These are phyloP conservation scores for Sclerospora graminicola DNA, from an alignment of 352 stramenopile genomes.

Conservation along the genomic window DNA sequence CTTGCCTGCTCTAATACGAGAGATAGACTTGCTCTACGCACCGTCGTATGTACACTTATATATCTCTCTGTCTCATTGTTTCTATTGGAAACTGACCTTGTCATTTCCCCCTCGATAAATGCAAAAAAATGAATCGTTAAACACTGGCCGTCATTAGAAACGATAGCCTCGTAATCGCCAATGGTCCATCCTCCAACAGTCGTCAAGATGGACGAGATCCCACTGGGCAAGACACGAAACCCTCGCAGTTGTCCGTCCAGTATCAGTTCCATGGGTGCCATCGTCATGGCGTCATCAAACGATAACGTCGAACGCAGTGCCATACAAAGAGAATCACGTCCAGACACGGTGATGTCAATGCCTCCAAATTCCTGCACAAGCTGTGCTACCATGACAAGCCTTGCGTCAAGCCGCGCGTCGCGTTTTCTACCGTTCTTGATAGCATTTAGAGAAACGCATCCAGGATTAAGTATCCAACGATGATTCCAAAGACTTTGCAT, in stretches of 20 bases:
- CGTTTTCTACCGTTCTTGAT: not conserved
- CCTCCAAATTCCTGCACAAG: conserved; percentile 8
- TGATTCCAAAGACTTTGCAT: conserved; percentile 9
- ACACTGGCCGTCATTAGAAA: conserved; percentile 2
- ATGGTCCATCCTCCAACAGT: conserved; percentile 7
- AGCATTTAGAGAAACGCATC: conserved; percentile 3
- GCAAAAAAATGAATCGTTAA: not conserved
- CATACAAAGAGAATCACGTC: not conserved
- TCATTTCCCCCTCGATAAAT: not conserved
- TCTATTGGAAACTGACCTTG: not conserved
- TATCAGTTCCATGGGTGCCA: conserved; percentile 12
- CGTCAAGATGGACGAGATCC: conserved; percentile 7
- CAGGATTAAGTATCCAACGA: conserved; percentile 15
- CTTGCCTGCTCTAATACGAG: not conserved
- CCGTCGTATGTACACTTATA: not conserved
- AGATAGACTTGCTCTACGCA: not conserved
- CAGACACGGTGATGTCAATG: conserved; percentile 5
- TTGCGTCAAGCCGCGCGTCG: conserved; percentile 1
- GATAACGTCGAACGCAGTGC: conserved; percentile 6
- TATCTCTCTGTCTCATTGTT: not conserved
- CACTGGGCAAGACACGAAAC: conserved; percentile 22
- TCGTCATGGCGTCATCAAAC: not conserved
- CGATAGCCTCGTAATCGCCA: conserved; percentile 6
- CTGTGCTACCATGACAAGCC: not conserved
- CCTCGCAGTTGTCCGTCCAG: conserved; percentile 17